Evolutionary conservation across 805 yeast genomes (phyloP).

Genomic region (Schwanniomyces occidentalis): DNA sequence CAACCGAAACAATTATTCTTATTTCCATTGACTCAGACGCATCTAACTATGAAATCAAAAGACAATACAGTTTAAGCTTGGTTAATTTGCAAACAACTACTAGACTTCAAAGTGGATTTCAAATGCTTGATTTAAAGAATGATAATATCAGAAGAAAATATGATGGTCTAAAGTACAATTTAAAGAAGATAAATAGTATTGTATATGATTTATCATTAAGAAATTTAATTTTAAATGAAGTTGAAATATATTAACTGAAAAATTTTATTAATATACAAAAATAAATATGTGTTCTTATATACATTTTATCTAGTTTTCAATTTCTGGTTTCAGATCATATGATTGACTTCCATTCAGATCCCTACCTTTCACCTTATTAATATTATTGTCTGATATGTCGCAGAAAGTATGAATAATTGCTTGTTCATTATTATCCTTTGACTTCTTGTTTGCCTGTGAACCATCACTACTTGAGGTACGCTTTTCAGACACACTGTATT

Average conservation of each 20-base stretch:
- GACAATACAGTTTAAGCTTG: slow-evolving; percentile 18
- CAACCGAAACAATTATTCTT: slow-evolving; percentile 22
- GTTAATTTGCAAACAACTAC: slow-evolving; percentile 23
- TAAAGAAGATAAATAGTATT: slow-evolving; percentile 25
- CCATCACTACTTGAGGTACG: too few species aligned
- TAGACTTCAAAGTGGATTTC: slow-evolving; percentile 26
- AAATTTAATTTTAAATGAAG: slow-evolving; percentile 14
- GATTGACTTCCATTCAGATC: too few species aligned
- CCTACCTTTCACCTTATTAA: too few species aligned
- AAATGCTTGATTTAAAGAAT: slow-evolving; percentile 29
- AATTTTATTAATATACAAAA: too few species aligned
- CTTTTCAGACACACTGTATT: too few species aligned
- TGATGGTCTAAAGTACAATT: slow-evolving; percentile 30
- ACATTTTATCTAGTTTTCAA: background rate
- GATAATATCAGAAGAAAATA: slow-evolving; percentile 26
- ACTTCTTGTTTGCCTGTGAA: too few species aligned
- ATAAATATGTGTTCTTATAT: too few species aligned
- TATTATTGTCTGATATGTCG: too few species aligned
- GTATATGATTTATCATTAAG: slow-evolving; percentile 26
- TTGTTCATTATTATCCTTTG: too few species aligned
- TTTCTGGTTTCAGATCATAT: background rate
- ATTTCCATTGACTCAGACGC: slow-evolving; percentile 13
- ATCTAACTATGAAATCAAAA: slow-evolving; percentile 1
- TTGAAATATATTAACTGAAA: slow-evolving; percentile 7
- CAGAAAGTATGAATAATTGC: too few species aligned